These are phyloP conservation scores for Chlamydomonas sp. DNA, from an alignment of 139 green algal species.

Conservation along the genomic window DNA sequence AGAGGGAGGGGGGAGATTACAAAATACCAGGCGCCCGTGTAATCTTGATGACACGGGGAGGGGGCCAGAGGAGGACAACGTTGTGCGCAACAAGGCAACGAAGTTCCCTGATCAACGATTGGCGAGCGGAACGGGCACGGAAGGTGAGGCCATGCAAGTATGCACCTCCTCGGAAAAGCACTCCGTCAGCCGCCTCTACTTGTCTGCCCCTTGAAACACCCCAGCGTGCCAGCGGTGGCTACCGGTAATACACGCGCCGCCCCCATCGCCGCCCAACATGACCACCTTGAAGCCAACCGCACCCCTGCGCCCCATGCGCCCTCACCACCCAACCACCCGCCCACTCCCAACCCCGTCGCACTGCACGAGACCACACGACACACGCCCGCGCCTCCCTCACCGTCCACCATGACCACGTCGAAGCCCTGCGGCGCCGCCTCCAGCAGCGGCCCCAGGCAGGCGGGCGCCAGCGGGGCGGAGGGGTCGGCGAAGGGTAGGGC, in stretches of 20 bases:
- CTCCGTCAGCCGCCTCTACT: too few species aligned
- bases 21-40: neutral
- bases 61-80: neutral
- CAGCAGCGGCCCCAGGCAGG: slow-evolving; percentile 2
- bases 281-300: too few species aligned
- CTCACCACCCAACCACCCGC: neutral
- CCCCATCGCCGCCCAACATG: too few species aligned
- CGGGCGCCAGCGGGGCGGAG: neutral
- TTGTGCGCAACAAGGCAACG: neutral
- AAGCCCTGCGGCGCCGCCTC: slow-evolving; percentile 15
- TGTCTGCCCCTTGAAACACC: too few species aligned
- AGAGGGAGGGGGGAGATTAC: neutral
- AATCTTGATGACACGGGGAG: neutral
- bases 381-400: neutral
- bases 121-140: too few species aligned
- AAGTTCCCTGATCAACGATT: too few species aligned
- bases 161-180: too few species aligned
- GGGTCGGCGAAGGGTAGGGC: slow-evolving; percentile 4
- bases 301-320: neutral
- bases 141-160: too few species aligned
- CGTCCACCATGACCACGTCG: slow-evolving; percentile 49
- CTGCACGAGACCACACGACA: neutral
- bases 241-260: too few species aligned
- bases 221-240: too few species aligned
- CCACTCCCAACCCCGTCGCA: neutral